Evolutionary conservation across 805 yeast genomes (phyloP).

Genomic region (Phaffomyces antillensis): DNA sequence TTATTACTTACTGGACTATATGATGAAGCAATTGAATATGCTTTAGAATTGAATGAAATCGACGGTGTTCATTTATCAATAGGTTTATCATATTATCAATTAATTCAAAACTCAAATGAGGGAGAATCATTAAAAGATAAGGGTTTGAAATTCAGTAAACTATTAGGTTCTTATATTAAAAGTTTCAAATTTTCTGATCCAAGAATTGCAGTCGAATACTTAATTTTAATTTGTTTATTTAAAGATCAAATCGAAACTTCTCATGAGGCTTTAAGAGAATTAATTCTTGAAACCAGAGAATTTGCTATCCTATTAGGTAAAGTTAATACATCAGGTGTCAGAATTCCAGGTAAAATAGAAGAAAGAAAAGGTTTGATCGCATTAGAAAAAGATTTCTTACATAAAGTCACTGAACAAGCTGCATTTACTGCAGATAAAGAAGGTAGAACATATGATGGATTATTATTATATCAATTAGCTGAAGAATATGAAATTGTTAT

Average conservation of each 20-base stretch:
- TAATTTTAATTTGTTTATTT: slow-evolving; percentile 59
- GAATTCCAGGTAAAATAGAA: slow-evolving; percentile 80
- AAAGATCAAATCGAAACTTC: slow-evolving; percentile 46
- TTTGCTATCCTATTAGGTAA: slow-evolving; percentile 81
- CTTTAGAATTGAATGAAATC: slow-evolving; percentile 58
- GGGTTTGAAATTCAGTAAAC: slow-evolving; percentile 45
- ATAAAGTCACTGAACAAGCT: slow-evolving; percentile 72
- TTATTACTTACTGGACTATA: slow-evolving; percentile 71
- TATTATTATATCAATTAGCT: slow-evolving; percentile 77
- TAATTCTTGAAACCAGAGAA: slow-evolving; percentile 81
- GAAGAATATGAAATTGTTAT: slow-evolving; percentile 84
- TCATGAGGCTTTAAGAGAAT: slow-evolving; percentile 75
- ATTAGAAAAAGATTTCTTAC: slow-evolving; percentile 55
- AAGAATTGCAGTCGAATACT: slow-evolving; percentile 84
- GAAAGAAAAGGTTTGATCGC: slow-evolving; percentile 60
- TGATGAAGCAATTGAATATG: slow-evolving; percentile 68
- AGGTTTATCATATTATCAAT: slow-evolving; percentile 65
- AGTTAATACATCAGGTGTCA: slow-evolving; percentile 65
- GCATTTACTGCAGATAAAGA: slow-evolving; percentile 87
- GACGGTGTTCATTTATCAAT: slow-evolving; percentile 90
- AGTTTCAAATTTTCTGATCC: slow-evolving; percentile 84
- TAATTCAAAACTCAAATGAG: slow-evolving; percentile 42
- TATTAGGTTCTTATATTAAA: slow-evolving; percentile 75
- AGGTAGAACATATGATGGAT: slow-evolving; percentile 80
- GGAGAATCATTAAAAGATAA: slow-evolving; percentile 27